Base-by-base conservation (phyloP, 352 stramenopile genomes). In the Phytophthora cryptogea region DNA sequence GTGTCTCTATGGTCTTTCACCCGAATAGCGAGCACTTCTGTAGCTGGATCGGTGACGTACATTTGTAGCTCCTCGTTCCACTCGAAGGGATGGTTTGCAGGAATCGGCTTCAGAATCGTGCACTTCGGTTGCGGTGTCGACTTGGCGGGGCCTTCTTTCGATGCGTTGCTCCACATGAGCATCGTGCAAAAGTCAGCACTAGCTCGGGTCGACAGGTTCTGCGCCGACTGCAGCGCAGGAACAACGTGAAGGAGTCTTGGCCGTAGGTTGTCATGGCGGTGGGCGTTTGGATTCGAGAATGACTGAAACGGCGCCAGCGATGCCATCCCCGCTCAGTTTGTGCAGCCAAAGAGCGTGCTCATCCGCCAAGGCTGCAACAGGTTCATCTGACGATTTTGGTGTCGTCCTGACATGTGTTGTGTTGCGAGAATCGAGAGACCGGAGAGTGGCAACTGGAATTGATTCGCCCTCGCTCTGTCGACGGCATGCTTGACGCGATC, bases 51-150 rank as follows among this genome's bases (percentile, higher is more conserved):
- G 11, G 23, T 49, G 30, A 50, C 55, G 7, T 56, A 30, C 8
- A 70, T 16, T 28, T 70, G 28, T 16, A 66, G 13, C 35, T 61
- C 30, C 23, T 70, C 62, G n/a, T 70, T 66, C 62, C 62, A 70
- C 35, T 56, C 30, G n/a, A 70, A 40, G 0, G 47, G n/a, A 20
- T 56, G 1, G 30, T 53, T 26, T 5, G 13, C 40, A 5, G 16
- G 7, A 0, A 55, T 26, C 23, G 9, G 28, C 11, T 49, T 46
- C 43, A 70, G 44, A 13, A 26, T 57, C 5, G 62, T 61, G 49
- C 53, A 66, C 26, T 66, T 70, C n/a, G 62, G 55, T 10, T 44
- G 39, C 3, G 59, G 17, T 2, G 23, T 53, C 5, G 57, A 36
- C 11, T 57, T 20, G 3, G 41, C 35, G 0, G 41, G 62, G 3